Base-by-base conservation (phyloP, 257 asterid genomes). In the Schizonepeta tenuifolia region DNA sequence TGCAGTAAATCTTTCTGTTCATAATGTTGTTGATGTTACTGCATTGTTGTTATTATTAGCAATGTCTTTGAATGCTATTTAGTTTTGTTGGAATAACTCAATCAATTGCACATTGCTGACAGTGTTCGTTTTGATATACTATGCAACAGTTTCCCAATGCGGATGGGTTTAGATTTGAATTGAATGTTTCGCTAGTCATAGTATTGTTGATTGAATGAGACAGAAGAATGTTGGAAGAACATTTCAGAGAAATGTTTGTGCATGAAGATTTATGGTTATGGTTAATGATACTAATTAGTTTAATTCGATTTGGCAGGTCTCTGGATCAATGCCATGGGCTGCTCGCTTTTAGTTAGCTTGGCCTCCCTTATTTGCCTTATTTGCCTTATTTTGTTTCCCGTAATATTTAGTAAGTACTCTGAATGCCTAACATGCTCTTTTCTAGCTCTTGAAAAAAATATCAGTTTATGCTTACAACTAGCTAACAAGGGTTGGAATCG, bases 341-440 rank as follows among this genome's bases (percentile, higher is more conserved):
- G 99, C 85, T 94, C 99, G 28, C 89, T 94, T 54, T 81, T 94
- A 89, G 99, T 94, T 87, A 94, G 99, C 96, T 71, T 94, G 89
- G 97, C 99, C 74, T 94, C 99, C n/a, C n/a, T n/a, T n/a, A n/a
- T n/a, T n/a, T n/a, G n/a, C 22, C 97, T 94, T 70, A 84, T 94
- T 70, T 94, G 99, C 90, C 89, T 94, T 84, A 80, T 94, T 81
- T 62, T 94, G 77, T 86, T 94, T 86, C 99, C 99, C 69, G 13
- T 94, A 53, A 74, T 94, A 62, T 89, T 91, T 79, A 70, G 99
- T 94, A 79, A 89, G 96, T 84, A 24, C 72, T 77, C 68, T 70
- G 50, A 74, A 64, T 64, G 51, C 24, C 69, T 59, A 20, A 33
- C 44, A 61, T 15, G 58, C 67, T n/a, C 18, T 21, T 50, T 61